Percentiles rank a stretch among this genome's conserved stretches.
These are phyloP conservation scores for Cercophora sp. DNA, from an alignment of 495 filamentous ascomycete genomes.

Conservation along the genomic window DNA sequence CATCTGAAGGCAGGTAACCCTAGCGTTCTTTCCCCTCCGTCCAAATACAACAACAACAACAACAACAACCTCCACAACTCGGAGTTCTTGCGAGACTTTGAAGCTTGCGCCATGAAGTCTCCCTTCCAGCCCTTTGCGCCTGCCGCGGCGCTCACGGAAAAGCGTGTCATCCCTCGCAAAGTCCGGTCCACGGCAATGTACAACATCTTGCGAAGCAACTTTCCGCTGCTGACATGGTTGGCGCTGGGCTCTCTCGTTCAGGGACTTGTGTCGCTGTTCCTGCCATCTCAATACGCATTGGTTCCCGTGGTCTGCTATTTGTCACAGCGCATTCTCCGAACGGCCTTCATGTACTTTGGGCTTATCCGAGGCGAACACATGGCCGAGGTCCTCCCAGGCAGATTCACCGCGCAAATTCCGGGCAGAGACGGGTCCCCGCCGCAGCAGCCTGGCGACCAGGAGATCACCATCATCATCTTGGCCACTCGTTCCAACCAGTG, in stretches of 20 bases:
- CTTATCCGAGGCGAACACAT: conserved; percentile 1
- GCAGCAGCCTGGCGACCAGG: not conserved
- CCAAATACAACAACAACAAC: too few species aligned
- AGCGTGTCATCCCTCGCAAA: too few species aligned
- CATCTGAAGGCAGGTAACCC: too few species aligned
- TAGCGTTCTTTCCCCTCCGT: too few species aligned
- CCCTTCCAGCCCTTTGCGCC: too few species aligned
- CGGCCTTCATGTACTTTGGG: not conserved
- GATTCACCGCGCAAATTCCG: conserved; percentile 8
- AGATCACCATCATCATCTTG: conserved; percentile 6
- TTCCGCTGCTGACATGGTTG: conserved; percentile 15
- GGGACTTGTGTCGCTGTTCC: not conserved
- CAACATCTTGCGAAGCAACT: conserved; percentile 32
- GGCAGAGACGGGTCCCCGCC: not conserved
- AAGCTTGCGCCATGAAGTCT: too few species aligned
- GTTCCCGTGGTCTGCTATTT: not conserved
- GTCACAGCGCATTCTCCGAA: not conserved
- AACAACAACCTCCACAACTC: too few species aligned
- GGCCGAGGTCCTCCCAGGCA: conserved; percentile 8
- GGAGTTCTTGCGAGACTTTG: too few species aligned
- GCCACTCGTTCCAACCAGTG: conserved; percentile 11
- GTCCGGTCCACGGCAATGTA: too few species aligned
- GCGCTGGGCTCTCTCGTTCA: conserved; percentile 5
- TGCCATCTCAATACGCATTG: conserved; percentile 3
- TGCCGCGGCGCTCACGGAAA: too few species aligned